phyloP scores from a whole-genome alignment of 2,329 filamentous ascomycete species.

The Talaromyces sp. region DNA sequence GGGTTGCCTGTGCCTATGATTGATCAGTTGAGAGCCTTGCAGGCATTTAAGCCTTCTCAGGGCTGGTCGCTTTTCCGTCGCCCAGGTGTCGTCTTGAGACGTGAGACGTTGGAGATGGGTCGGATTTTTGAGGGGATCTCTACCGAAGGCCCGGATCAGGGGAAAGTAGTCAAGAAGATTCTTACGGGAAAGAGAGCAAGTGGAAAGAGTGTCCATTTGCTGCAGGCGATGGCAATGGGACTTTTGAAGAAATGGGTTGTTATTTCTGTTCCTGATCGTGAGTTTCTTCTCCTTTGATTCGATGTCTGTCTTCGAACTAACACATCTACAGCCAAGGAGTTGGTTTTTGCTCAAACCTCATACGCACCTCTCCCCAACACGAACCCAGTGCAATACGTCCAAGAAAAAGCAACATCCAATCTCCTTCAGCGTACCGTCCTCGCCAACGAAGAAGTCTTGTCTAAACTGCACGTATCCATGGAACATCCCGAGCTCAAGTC shows the following conservation, averaged over 20 bases:
- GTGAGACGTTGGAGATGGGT: conserved; percentile 73
- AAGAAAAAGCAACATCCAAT: conserved; percentile 72
- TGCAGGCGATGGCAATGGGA: conserved; percentile 80
- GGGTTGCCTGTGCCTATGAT: conserved; percentile 68
- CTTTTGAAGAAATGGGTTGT: conserved; percentile 85
- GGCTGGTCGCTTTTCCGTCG: conserved; percentile 82
- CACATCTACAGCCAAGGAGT: conserved; percentile 65
- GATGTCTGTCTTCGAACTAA: background rate
- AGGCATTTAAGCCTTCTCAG: conserved; percentile 89
- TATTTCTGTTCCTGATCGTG: conserved; percentile 85
- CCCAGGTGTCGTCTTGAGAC: conserved; percentile 74
- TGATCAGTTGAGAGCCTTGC: conserved; percentile 76
- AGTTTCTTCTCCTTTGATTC: conserved; percentile 26
- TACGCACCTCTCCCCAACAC: conserved; percentile 68
- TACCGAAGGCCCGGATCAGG: conserved; percentile 38
- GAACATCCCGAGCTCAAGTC: conserved; percentile 60
- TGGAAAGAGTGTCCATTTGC: conserved; percentile 82
- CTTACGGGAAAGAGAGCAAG: conserved; percentile 70
- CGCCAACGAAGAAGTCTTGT: conserved; percentile 68
- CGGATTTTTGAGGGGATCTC: conserved; percentile 58
- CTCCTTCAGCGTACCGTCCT: conserved; percentile 71
- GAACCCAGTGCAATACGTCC: conserved; percentile 62
- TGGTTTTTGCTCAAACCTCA: conserved; percentile 75
- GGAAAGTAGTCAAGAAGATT: conserved; percentile 56
- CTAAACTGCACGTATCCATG: conserved; percentile 50